A percentile compares a stretch with the other conserved stretches of the same genome.
phyloP scores from a whole-genome alignment of 2,329 filamentous ascomycete genomes.

The Tympanopsis confertula region DNA sequence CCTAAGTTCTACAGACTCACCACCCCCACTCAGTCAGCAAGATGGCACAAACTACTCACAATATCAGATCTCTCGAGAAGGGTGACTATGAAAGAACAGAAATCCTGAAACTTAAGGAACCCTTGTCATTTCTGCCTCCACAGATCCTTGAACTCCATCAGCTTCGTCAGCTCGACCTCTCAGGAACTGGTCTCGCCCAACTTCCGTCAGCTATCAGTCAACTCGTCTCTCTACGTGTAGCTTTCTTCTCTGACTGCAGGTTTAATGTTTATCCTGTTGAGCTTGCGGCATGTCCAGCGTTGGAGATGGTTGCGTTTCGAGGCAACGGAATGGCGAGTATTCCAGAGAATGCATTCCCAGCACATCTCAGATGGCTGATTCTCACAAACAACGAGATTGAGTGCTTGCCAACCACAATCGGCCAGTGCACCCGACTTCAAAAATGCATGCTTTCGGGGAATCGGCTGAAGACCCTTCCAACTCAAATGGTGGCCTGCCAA shows the following conservation, averaged over 20 bases:
- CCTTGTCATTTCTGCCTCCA: too few species aligned
- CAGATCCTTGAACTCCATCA: conserved; percentile 26
- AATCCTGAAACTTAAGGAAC: too few species aligned
- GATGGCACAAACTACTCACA: too few species aligned
- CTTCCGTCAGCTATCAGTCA: conserved; percentile 24
- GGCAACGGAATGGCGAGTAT: conserved; percentile 29
- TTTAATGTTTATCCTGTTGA: conserved; percentile 28
- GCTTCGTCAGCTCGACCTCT: conserved; percentile 34
- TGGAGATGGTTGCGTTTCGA: conserved; percentile 38
- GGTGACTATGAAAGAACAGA: too few species aligned
- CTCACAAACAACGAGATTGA: conserved; percentile 30
- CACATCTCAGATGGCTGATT: conserved; percentile 31
- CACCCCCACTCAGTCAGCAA: too few species aligned
- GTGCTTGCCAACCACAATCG: conserved; percentile 26
- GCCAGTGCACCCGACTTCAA: conserved; percentile 26
- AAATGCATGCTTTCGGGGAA: conserved; percentile 38
- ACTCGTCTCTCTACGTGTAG: conserved; percentile 29
- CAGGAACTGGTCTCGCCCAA: conserved; percentile 25
- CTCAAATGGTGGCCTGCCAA: conserved; percentile 27
- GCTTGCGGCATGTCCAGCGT: conserved; percentile 25
- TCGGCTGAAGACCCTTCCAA: conserved; percentile 22
- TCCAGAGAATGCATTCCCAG: conserved; percentile 27
- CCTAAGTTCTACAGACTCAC: too few species aligned
- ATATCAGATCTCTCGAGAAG: too few species aligned
- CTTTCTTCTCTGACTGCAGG: conserved; percentile 32